A percentile compares a stretch with the other conserved stretches of the same genome.
These are phyloP conservation scores for Colletotrichum sp. DNA, from an alignment of 2,329 filamentous ascomycete species.

Conservation along the genomic window DNA sequence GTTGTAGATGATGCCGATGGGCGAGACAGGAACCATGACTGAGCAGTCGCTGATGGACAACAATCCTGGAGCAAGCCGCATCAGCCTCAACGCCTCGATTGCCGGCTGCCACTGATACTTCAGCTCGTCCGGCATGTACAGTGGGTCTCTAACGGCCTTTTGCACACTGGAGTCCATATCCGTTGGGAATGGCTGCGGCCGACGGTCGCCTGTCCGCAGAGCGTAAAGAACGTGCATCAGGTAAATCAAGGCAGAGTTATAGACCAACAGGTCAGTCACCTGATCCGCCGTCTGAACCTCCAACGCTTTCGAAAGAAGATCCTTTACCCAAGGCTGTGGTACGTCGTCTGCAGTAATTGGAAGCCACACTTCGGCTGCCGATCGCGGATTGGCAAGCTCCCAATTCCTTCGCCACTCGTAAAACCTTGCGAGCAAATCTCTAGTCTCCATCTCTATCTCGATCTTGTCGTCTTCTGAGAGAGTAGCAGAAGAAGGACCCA, in stretches of 20 bases:
- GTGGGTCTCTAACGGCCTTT: neutral
- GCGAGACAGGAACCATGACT: neutral
- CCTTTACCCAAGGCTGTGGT: neutral
- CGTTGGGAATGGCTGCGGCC: neutral
- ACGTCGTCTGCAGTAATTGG: neutral
- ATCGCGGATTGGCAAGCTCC: neutral
- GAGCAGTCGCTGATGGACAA: neutral
- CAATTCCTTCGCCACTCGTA: neutral
- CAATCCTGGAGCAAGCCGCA: neutral
- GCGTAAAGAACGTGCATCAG: neutral
- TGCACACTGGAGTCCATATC: neutral
- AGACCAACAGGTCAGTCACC: neutral
- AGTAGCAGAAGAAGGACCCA: neutral
- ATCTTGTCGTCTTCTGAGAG: neutral
- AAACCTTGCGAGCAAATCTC: neutral
- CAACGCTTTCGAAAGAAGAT: neutral
- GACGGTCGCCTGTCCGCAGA: neutral
- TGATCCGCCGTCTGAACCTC: neutral
- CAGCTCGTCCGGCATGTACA: neutral
- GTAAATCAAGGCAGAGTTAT: neutral
- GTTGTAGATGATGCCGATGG: conserved; percentile 1
- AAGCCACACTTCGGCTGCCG: neutral
- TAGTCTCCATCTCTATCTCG: neutral
- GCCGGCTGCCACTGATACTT: conserved; percentile 2
- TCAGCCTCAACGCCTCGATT: neutral